Conservation (phyloP, 805 yeast genomes). For the Yarrowia porcina region DNA sequence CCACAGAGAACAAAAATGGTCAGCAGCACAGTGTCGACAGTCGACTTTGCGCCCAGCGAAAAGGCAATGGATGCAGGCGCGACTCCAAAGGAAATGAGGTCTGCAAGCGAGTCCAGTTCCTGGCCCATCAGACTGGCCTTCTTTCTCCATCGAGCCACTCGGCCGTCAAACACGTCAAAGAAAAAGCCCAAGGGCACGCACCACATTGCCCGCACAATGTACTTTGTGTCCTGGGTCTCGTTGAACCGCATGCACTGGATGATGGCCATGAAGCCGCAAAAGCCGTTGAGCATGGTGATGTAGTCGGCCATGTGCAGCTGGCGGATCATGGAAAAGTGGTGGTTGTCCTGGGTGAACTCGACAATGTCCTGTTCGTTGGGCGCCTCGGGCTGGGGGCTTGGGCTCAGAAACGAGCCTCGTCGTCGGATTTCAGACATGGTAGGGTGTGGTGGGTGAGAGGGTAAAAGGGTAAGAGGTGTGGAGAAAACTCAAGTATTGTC, state of each 20-base stretch:
- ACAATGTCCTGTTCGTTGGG: slow-evolving; percentile 51
- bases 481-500: too few species aligned
- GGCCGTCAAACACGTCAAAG: slow-evolving; percentile 95
- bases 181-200: slow-evolving; percentile 88
- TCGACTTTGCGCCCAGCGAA: slow-evolving; percentile 82
- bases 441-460: too few species aligned
- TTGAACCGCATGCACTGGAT: slow-evolving; percentile 81
- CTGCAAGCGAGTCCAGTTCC: slow-evolving; percentile 95
- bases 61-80: slow-evolving; percentile 94
- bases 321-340: slow-evolving; percentile 78
- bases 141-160: slow-evolving; percentile 92
- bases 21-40: slow-evolving; percentile 71
- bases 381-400: slow-evolving; percentile 33
- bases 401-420: slow-evolving; percentile 25
- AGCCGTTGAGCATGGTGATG: slow-evolving; percentile 91
- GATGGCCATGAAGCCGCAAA: slow-evolving; percentile 88
- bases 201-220: slow-evolving; percentile 78
- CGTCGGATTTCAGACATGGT: slow-evolving; percentile 21
- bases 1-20: slow-evolving; percentile 91
- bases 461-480: too few species aligned
- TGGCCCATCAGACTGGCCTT: slow-evolving; percentile 94
- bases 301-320: slow-evolving; percentile 89
- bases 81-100: slow-evolving; percentile 89
- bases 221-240: slow-evolving; percentile 57
- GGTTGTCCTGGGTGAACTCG: slow-evolving; percentile 74